phyloP scores from a whole-genome alignment of 2,329 filamentous ascomycete genomes.

The Talaromyces atroroseus region DNA sequence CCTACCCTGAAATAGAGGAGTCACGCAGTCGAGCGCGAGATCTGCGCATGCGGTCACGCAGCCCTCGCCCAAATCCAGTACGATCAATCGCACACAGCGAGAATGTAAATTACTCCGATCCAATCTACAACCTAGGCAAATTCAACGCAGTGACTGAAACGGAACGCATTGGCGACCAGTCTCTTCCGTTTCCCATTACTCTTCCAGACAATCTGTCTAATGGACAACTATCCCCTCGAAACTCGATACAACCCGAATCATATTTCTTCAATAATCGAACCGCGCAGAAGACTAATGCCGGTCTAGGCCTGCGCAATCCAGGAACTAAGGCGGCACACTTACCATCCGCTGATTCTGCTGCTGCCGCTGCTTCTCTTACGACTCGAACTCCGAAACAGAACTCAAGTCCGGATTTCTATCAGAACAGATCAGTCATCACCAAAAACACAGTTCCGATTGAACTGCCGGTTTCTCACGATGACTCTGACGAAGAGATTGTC shows the following conservation, averaged over 20 bases:
- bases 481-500: slow-evolving; percentile 41
- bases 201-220: slow-evolving; percentile 24
- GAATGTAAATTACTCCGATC: slow-evolving; percentile 20
- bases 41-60: slow-evolving; percentile 33
- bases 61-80: slow-evolving; percentile 26
- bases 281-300: not conserved
- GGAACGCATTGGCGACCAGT: slow-evolving; percentile 31
- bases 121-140: slow-evolving; percentile 27
- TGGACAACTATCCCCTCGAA: slow-evolving; percentile 14
- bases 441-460: slow-evolving; percentile 26
- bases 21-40: slow-evolving; percentile 26
- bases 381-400: not conserved
- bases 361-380: not conserved
- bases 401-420: slow-evolving; percentile 11
- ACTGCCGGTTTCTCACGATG: slow-evolving; percentile 29
- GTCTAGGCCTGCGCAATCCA: not conserved
- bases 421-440: slow-evolving; percentile 20
- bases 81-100: slow-evolving; percentile 20
- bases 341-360: not conserved
- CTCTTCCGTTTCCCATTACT: slow-evolving; percentile 31
- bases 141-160: slow-evolving; percentile 29
- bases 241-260: slow-evolving; percentile 10
- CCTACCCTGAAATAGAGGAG: slow-evolving; percentile 15
- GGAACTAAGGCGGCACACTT: not conserved
- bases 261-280: slow-evolving; percentile 15